These are phyloP conservation scores for Blastobotrys mokoenaii DNA, from an alignment of 805 yeast genomes.

Conservation along the genomic window DNA sequence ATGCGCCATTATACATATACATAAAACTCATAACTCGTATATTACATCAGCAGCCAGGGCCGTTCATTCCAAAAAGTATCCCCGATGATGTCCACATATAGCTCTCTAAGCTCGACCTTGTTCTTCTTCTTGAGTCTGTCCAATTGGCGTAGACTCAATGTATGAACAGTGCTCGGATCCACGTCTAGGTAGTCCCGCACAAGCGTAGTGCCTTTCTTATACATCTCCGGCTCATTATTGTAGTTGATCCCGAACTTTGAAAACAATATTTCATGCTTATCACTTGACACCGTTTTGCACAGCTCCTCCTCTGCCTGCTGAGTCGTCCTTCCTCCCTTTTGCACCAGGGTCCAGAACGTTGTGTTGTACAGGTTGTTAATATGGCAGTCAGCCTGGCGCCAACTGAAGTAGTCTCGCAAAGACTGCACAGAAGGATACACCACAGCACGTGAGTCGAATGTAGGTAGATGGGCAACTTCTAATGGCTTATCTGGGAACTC, in stretches of 20 bases:
- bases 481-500: conserved; percentile 46
- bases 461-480: conserved; percentile 53
- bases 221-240: conserved; percentile 83
- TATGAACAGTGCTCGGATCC: conserved; percentile 7
- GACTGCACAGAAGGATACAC: conserved; percentile 57
- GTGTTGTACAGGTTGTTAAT: conserved; percentile 93
- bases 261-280: conserved; percentile 84
- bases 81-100: conserved; percentile 56
- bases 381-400: conserved; percentile 96
- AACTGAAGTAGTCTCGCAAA: conserved; percentile 74
- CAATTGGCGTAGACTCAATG: conserved; percentile 13
- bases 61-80: conserved; percentile 54
- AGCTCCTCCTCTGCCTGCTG: conserved; percentile 73
- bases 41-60: conserved; percentile 26
- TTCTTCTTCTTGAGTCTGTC: conserved; percentile 33
- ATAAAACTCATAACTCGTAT: not conserved
- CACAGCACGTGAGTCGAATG: conserved; percentile 88
- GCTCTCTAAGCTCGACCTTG: conserved; percentile 37
- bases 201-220: conserved; percentile 69
- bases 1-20: no score
- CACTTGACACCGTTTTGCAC: conserved; percentile 67
- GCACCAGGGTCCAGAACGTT: conserved; percentile 78
- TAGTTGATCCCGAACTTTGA: conserved; percentile 75
- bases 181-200: conserved; percentile 30
- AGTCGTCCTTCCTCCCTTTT: conserved; percentile 56